Conservation (phyloP, 352 stramenopile species). For the Phytophthora uliginosa region DNA sequence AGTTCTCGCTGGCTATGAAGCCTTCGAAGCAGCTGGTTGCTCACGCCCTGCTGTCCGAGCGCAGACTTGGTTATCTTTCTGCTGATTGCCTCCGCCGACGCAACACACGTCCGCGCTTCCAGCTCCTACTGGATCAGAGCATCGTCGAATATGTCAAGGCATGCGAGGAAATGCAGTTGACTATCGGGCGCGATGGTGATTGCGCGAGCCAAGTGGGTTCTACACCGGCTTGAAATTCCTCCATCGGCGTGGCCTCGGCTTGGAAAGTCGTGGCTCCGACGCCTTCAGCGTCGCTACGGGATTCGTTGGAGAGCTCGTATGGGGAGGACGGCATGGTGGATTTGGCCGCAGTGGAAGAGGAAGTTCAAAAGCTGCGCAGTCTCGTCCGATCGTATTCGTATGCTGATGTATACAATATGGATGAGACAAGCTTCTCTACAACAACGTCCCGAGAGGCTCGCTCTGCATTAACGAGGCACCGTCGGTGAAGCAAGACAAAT, state of each 20-base stretch:
- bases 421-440: slow-evolving; percentile 3
- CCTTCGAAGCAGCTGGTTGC: too few relatives aligned
- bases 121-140: too few relatives aligned
- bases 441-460: slow-evolving; percentile 4
- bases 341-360: neutral
- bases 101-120: too few relatives aligned
- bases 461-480: neutral
- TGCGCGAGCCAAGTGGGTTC: too few relatives aligned
- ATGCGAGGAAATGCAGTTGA: too few relatives aligned
- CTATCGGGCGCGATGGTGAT: too few relatives aligned
- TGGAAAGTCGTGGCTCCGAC: neutral
- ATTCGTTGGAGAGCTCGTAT: neutral
- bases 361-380: neutral
- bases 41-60: too few relatives aligned
- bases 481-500: slow-evolving; percentile 12
- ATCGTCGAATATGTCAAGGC: too few relatives aligned
- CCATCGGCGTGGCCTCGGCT: neutral
- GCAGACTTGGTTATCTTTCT: too few relatives aligned
- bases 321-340: neutral
- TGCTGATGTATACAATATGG: slow-evolving; percentile 2
- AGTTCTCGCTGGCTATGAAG: too few relatives aligned
- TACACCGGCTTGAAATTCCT: too few relatives aligned
- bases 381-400: slow-evolving; percentile 3
- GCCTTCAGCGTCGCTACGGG: neutral
- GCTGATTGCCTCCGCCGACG: too few relatives aligned